Evolutionary conservation across 78 protist species (phyloP).

Genomic region (Isochrysis galbana): DNA sequence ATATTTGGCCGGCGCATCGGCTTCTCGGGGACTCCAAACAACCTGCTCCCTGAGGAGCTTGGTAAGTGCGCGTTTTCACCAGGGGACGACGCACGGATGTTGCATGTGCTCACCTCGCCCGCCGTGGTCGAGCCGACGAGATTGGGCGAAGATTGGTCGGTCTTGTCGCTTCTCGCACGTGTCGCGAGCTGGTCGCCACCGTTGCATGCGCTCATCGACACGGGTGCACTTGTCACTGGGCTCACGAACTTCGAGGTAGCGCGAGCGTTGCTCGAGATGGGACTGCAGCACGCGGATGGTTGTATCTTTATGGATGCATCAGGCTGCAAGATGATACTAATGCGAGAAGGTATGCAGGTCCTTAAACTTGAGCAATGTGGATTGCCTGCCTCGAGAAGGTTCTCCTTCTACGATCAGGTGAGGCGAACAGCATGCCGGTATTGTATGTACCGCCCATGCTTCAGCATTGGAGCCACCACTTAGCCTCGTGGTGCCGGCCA

Average conservation of each 20-base stretch:
- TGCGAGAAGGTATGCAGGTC: background rate
- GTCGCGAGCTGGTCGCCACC: conserved; percentile 24
- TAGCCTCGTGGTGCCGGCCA: too few species aligned
- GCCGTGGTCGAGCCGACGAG: background rate
- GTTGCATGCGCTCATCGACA: conserved; percentile 67
- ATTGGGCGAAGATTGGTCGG: background rate
- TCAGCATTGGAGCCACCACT: too few species aligned
- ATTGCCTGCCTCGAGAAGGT: conserved; percentile 6
- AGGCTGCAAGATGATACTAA: conserved; percentile 17
- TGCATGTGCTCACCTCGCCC: conserved; percentile 55
- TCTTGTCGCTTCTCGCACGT: conserved; percentile 2
- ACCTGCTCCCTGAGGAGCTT: conserved; percentile 75
- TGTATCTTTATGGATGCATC: conserved; percentile 54
- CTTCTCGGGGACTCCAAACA: conserved; percentile 78
- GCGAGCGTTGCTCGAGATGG: conserved; percentile 15
- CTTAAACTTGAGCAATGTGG: conserved; percentile 40
- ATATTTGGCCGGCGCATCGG: conserved; percentile 52
- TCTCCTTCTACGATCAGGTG: conserved; percentile 62
- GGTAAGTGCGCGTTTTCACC: conserved; percentile 58
- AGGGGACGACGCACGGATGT: conserved; percentile 69
- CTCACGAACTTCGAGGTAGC: conserved; percentile 57
- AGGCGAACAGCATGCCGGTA: too few species aligned
- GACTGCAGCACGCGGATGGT: conserved; percentile 38
- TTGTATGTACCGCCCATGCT: too few species aligned
- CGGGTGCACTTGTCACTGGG: conserved; percentile 71